Base-by-base conservation (phyloP, 78 protist genomes). In the Capsaspora owczarzaki region DNA sequence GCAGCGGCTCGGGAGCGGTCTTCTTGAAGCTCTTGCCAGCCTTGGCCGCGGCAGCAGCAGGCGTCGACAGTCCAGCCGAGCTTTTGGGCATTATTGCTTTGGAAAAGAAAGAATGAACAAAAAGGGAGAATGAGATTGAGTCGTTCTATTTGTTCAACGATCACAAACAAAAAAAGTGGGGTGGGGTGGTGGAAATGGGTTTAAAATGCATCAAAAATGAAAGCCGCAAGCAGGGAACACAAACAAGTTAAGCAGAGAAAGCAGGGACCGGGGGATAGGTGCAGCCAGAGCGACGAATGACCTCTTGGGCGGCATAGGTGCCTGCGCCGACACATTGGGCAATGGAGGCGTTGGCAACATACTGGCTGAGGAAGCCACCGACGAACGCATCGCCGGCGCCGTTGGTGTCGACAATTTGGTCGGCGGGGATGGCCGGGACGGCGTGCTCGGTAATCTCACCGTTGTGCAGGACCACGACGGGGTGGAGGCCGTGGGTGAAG, bases 371-470 rank as follows among this genome's bases (percentile, higher is more conserved):
- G 95, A 94, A 96, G 61, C 99, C 99, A 33, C 98, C 99, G 68
- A 86, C 93, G 82, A 96, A 96, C 61, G 98, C 86, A 84, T 97
- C 99, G 37, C 98, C 98, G 6, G 99, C 99, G 10, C 97, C 99
- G 88, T 97, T 95, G 79, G 96, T 87, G 92, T 97, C 99, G 61
- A 95, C 92, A 40, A 97, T 89, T 29, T 87, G 49, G 53, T 87
- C 96, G 12, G 6, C 16, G 31, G 46, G 79, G 44, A 91, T 53
- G 40, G 10, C 16, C 61, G 3, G 44, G 76, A 90, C 92, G 38
- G 79, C 56, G 90, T 74, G 87, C 77, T 43, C 49, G 0, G 76
- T 44, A 43, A 84, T 86, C 49, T 25, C 25, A 29, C 91, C 96
- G 42, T 85, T n/a, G 29, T 12, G 22, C 70, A 47, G 86, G 41